A percentile compares a stretch with the other conserved stretches of the same genome.
Evolutionary conservation across 176 grass and related monocot genomes (phyloP).

Genomic region (Thinopyrum elongatum): DNA sequence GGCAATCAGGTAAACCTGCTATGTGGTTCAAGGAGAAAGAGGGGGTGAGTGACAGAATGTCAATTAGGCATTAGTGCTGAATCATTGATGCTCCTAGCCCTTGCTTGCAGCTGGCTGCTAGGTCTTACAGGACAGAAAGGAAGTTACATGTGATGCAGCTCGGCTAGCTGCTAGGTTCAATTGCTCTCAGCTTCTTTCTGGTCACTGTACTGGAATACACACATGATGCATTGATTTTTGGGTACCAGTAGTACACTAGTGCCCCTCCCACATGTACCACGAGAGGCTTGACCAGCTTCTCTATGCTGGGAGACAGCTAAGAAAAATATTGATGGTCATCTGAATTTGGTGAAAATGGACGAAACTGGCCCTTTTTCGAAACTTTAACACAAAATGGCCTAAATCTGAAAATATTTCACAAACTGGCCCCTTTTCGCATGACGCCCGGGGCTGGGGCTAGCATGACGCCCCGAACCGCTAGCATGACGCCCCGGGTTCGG

Average conservation of each 20-base stretch:
- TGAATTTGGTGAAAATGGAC: too few relatives aligned
- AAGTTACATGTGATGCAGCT: background rate
- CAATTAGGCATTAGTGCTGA: background rate
- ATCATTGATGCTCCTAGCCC: conserved; percentile 4
- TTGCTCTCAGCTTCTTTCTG: background rate
- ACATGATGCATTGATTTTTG: conserved; percentile 5
- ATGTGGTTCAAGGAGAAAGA: too few relatives aligned
- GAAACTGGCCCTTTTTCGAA: too few relatives aligned
- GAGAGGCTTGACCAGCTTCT: conserved; percentile 11
- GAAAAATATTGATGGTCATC: background rate
- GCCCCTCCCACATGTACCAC: background rate
- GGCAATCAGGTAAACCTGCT: too few relatives aligned
- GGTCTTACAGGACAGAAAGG: background rate
- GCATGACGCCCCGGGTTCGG: too few relatives aligned
- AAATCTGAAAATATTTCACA: too few relatives aligned
- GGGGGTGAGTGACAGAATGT: background rate
- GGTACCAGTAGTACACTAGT: background rate
- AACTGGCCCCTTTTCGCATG: too few relatives aligned
- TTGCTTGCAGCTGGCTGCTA: background rate
- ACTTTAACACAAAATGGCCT: too few relatives aligned
- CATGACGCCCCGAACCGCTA: too few relatives aligned
- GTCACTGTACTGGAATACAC: background rate
- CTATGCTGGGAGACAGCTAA: background rate
- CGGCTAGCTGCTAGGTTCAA: background rate
- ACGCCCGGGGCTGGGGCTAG: too few relatives aligned